Conservation (phyloP, 2,329 filamentous ascomycete genomes). For the Hypoxylon sp. region DNA sequence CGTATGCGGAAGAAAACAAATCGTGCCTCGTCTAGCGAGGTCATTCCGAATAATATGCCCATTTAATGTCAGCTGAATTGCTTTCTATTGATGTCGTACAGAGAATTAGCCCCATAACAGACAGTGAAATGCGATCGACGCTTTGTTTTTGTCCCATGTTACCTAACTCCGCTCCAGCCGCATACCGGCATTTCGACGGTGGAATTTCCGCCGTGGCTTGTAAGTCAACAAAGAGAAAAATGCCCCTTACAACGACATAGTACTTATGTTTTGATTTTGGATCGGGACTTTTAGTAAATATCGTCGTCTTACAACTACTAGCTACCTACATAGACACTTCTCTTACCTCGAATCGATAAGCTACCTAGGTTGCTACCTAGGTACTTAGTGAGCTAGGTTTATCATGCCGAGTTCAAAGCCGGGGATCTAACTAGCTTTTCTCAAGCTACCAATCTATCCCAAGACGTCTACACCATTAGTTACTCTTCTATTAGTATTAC, state of each 20-base stretch:
- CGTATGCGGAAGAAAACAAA: slow-evolving; percentile 6
- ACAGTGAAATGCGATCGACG: slow-evolving; percentile 11
- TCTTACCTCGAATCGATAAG: not conserved
- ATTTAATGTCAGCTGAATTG: not conserved
- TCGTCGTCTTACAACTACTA: not conserved
- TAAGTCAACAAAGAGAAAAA: not conserved
- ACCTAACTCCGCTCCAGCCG: slow-evolving; percentile 12
- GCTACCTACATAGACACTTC: not conserved
- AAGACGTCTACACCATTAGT: not conserved
- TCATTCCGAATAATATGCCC: not conserved
- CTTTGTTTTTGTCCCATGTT: slow-evolving; percentile 14
- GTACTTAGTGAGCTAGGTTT: not conserved
- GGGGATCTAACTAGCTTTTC: not conserved
- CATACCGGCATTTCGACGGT: not conserved
- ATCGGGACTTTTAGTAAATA: not conserved
- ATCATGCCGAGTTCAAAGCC: not conserved
- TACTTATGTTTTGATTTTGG: not conserved
- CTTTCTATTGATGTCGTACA: not conserved
- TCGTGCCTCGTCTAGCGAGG: not conserved
- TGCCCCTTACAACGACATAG: not conserved
- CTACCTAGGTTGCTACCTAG: not conserved
- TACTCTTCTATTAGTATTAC: not conserved
- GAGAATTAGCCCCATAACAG: not conserved
- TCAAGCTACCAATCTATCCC: too few relatives aligned
- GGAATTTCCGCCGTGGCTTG: not conserved